Conservation (phyloP, 2,329 filamentous ascomycete species). For the Colletotrichum sp. region DNA sequence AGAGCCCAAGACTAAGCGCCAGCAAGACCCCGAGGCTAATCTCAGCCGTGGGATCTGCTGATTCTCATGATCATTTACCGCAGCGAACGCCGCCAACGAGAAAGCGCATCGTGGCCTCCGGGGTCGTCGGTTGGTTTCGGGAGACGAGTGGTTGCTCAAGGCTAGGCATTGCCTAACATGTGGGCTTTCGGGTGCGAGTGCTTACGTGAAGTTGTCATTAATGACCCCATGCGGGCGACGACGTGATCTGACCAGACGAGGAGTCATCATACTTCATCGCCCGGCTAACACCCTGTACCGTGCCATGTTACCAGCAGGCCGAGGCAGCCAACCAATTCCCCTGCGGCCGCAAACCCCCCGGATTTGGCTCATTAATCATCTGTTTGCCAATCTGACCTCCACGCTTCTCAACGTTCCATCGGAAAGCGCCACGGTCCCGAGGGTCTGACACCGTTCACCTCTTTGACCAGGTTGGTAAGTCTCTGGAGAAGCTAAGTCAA, state of each 20-base stretch:
- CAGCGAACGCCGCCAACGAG: neutral
- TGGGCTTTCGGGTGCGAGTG: constrained; percentile 1
- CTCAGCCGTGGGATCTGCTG: neutral
- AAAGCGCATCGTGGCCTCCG: neutral
- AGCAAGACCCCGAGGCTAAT: neutral
- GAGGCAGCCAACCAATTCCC: constrained; percentile 14
- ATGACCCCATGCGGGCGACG: constrained; percentile 13
- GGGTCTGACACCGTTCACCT: constrained; percentile 12
- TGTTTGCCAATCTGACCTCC: constrained; percentile 3
- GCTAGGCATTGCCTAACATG: neutral
- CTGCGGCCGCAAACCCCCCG: neutral
- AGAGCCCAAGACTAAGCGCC: neutral
- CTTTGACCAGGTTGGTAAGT: neutral
- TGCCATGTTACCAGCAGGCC: constrained; percentile 8
- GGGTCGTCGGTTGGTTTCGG: constrained; percentile 2
- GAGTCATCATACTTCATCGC: constrained; percentile 7
- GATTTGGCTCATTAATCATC: constrained; percentile 1
- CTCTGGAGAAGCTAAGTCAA: neutral
- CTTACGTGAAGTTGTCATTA: constrained; percentile 18
- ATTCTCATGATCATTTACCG: neutral
- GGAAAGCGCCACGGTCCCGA: constrained; percentile 8
- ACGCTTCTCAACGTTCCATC: constrained; percentile 17
- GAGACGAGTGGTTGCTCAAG: neutral
- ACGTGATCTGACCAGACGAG: constrained; percentile 15
- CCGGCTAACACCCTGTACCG: constrained; percentile 5